Conservation (phyloP, 176 grass and related monocot genomes). For the Musa schizocarpa region DNA sequence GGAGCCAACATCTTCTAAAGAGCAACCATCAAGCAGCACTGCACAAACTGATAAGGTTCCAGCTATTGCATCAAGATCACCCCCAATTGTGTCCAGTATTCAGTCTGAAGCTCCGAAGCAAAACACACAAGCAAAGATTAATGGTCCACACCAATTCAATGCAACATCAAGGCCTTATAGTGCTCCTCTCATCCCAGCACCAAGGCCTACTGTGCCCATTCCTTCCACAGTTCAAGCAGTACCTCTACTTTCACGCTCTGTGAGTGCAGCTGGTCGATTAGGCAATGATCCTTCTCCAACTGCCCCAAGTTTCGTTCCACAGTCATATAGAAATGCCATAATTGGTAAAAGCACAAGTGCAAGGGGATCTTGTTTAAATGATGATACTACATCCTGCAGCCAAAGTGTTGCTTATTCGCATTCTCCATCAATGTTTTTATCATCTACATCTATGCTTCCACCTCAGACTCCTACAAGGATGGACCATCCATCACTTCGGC, state of each 20-base stretch:
- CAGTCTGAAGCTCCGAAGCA: constrained; percentile 31
- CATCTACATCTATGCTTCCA: constrained; percentile 32
- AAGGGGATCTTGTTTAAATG: constrained; percentile 14
- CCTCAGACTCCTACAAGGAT: constrained; percentile 29
- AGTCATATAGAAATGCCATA: constrained; percentile 85
- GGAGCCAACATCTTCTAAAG: constrained; percentile 25
- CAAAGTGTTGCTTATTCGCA: constrained; percentile 25
- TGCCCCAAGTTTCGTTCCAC: constrained; percentile 55
- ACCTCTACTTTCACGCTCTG: constrained; percentile 56
- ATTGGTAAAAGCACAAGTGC: constrained; percentile 39
- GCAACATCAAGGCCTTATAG: constrained; percentile 54
- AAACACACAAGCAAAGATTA: constrained; percentile 20
- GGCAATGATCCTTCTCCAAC: constrained; percentile 48
- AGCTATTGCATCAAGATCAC: constrained; percentile 19
- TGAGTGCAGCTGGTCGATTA: constrained; percentile 59
- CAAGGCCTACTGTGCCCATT: constrained; percentile 32
- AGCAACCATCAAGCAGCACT: constrained; percentile 26
- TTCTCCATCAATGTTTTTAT: constrained; percentile 35
- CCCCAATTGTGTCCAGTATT: constrained; percentile 20
- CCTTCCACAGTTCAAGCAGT: constrained; percentile 36
- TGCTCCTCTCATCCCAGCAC: constrained; percentile 63
- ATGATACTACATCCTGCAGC: constrained; percentile 26
- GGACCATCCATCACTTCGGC: constrained; percentile 34
- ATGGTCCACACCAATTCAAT: constrained; percentile 17
- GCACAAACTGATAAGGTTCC: constrained; percentile 28